Evolutionary conservation across 805 yeast genomes (phyloP), one percentile per base, ranked within the genome.

Genomic region (Cyberlindnera veronae): DNA sequence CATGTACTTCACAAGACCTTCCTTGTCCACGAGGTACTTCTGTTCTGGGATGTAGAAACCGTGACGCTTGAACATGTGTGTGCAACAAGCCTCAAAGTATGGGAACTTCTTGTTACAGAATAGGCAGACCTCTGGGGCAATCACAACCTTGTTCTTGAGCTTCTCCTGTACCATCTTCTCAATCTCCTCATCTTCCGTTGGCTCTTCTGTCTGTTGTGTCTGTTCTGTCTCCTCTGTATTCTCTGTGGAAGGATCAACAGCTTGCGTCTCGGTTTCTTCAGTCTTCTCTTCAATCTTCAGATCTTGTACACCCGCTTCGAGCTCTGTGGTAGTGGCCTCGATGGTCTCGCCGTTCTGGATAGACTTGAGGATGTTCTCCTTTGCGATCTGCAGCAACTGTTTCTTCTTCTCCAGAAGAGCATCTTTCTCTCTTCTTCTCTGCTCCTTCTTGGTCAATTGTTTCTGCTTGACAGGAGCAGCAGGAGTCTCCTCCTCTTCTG

Each of bases 11-110:
- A 93, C 69, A 27, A 93, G 70, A 0, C 99, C 98, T 27, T 65
- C 72, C 47, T 74, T 72, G 55, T 91, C 86, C 1, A 67, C 71
- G 33, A 93, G 69, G 57, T 76, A 93, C 39, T 73, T 74, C 46
- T 68, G 74, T 61, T 93, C 99, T 2, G 99, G 99, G 16, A 93
- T 74, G 49, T 79, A 90, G 42, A 93, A 74, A 2, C 98, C 98
- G 60, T 85, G 96, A 33, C 60, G 64, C 50, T 71, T 74, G 55
- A 72, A 76, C 95, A 93, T 84, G 61, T 93, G 96, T 9, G 71
- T 72, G 31, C 82, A 63, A 45, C 79, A 81, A 17, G 60, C 68
- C 27, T 74, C 77, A 20, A 77, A 64, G 29, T 70, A 68, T 15
- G 58, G 61, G 48, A 72, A 71, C 42, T 65, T 66, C 40, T 67